Base-by-base conservation (phyloP, 2,329 filamentous ascomycete genomes). In the Aspergillus proliferans region DNA sequence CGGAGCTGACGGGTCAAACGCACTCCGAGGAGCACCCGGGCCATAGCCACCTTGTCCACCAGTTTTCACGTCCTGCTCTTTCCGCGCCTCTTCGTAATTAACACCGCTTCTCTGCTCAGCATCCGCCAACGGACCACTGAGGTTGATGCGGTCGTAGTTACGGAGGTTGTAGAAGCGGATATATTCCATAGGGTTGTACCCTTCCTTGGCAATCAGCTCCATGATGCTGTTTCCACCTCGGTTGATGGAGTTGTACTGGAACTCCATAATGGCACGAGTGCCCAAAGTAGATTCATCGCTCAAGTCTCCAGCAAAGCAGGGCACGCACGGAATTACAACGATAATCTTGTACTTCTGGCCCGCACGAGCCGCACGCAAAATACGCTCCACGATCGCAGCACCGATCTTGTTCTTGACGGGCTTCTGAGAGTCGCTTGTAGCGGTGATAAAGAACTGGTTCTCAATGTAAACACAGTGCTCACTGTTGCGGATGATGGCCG, bases 391-490 rank as follows among this genome's bases (percentile, higher is more conserved):
- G 45, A 98, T 95, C 3, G 93, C 86, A 24, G 79, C 79, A n/a
- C 93, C 93, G 43, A 98, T 88, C 45, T 84, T 86, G 66, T 98
- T 98, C 67, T 89, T 84, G 19, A 98, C 83, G 0, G 92, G 92
- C 3, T 79, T 75, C 66, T 96, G 91, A 14, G 94, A 72, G 15
- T 93, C 85, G 7, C 89, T 88, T 0, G 93, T 97, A 0, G 93
- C 88, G 0, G 90, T 95, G 64, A 94, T 97, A 76, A 97, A 98
- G 75, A 97, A 97, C 65, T 98, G 93, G 61, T 98, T 97, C 68
- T 98, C 93, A 50, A 98, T 95, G 71, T 97, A 98, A 10, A 98
- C 83, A 57, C 84, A 97, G 65, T 97, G 92, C 70, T 95, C 75
- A 0, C 93, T 93, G 49, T 88, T 88, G 45, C 84, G 77, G 60